Base-by-base conservation (phyloP, 805 yeast genomes). In the Candida suzukii region DNA sequence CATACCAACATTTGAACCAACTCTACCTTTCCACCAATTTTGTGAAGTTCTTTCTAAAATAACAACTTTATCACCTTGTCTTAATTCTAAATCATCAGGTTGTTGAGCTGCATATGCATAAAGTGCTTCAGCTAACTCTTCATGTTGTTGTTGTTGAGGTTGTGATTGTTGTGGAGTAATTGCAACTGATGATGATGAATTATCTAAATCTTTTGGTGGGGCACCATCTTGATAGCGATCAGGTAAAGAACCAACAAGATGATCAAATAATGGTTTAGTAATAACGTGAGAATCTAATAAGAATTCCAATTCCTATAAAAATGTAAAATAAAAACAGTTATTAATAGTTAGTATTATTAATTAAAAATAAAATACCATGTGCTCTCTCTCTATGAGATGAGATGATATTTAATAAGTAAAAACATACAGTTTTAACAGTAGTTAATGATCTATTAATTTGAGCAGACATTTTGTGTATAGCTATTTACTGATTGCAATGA, bases 1-100 rank as follows among this genome's bases (percentile, higher is more conserved):
- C 56, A 90, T 80, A 34, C 98, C 99, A 8, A 74, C 72, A 26
- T 61, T 59, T 5, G 76, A 74, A 44, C 75, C 71, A 35, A 70
- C 58, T 16, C 67, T 64, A 37, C 99, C 99, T 56, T 76, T 83
- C 85, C 93, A 88, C 99, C 99, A 91, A 56, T 88, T 91, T 30
- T 74, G 71, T 18, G 91, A 84, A 37, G 83, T 70, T 53, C 78
- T 84, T 56, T 88, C 95, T 6, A 77, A 42, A 5, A 93, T 76
- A 26, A 74, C 73, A 38, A 93, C 60, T 52, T 73, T 78, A 47
- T 83, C 91, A 41, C 95, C 97, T 30, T 65, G 70, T 28, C 50
- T 53, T 17, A 91, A 68, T 9, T 58, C 63, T 52, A 91, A 65
- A 60, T 91, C 99, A 27, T 80, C 91, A 1, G 75, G 67, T 57